Evolutionary conservation across 1,284 basidiomycete species (phyloP).

Genomic region (Serendipita sp.): DNA sequence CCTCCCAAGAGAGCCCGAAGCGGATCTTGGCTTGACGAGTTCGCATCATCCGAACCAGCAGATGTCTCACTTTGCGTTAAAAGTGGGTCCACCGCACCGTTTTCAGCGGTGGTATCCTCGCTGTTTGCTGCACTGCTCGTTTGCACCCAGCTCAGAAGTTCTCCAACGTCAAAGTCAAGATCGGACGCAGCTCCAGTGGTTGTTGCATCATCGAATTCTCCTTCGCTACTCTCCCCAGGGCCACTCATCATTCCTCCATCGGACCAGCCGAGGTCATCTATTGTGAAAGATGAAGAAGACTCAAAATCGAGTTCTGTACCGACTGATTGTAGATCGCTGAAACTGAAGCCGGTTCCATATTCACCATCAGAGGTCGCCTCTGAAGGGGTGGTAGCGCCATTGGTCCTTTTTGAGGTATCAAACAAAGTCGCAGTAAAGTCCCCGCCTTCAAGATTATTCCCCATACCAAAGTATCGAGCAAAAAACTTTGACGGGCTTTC

Average conservation of each 20-base stretch:
- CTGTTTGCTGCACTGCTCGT: not conserved
- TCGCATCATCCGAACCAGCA: not conserved
- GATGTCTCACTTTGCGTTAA: too few relatives aligned
- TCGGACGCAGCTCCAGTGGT: not conserved
- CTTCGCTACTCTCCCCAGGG: not conserved
- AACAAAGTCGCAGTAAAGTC: not conserved
- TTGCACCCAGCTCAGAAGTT: not conserved
- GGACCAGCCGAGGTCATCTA: not conserved
- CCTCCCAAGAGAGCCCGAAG: not conserved
- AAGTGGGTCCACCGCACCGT: too few relatives aligned
- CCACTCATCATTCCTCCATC: not conserved
- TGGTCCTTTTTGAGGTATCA: not conserved
- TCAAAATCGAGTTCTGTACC: not conserved
- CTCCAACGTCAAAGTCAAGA: conserved; percentile 5
- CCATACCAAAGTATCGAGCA: conserved; percentile 1
- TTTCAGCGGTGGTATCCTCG: not conserved
- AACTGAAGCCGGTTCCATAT: not conserved
- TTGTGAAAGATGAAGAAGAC: not conserved
- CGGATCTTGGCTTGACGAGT: not conserved
- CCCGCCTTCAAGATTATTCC: not conserved
- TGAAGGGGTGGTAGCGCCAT: not conserved
- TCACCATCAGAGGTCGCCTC: not conserved
- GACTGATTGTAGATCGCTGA: not conserved
- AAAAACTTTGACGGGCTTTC: conserved; percentile 3
- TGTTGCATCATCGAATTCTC: not conserved